Conservation (phyloP, 768 basidiomycete genomes). For the Suillus subalutaceus region DNA sequence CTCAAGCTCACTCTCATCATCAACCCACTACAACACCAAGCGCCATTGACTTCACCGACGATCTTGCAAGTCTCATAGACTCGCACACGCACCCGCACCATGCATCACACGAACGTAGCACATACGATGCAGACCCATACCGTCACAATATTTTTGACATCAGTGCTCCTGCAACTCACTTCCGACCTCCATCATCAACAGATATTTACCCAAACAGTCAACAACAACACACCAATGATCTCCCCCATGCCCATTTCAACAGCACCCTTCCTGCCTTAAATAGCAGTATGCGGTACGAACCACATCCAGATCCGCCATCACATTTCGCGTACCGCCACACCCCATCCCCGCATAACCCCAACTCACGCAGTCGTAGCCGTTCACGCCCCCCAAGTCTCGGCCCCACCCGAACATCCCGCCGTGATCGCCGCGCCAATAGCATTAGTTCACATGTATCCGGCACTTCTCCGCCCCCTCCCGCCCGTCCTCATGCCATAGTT, state of each 20-base stretch:
- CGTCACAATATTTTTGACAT: slow-evolving; percentile 68
- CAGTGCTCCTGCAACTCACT: slow-evolving; percentile 45
- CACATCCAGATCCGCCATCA: slow-evolving; percentile 38
- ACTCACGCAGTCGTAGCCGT: slow-evolving; percentile 52
- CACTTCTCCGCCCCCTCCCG: slow-evolving; percentile 44
- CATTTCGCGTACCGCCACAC: slow-evolving; percentile 28
- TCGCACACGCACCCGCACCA: slow-evolving; percentile 26
- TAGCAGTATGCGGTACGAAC: slow-evolving; percentile 54
- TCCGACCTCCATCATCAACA: slow-evolving; percentile 20
- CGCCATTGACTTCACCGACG: slow-evolving; percentile 65
- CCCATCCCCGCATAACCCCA: slow-evolving; percentile 31
- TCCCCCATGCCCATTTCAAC: slow-evolving; percentile 46
- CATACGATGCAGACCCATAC: slow-evolving; percentile 47
- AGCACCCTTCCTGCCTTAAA: slow-evolving; percentile 54
- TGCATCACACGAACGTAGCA: slow-evolving; percentile 45
- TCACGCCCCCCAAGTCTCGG: slow-evolving; percentile 43
- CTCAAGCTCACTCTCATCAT: slow-evolving; percentile 20
- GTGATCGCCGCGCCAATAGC: slow-evolving; percentile 59
- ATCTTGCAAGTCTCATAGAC: slow-evolving; percentile 63
- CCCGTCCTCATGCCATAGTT: slow-evolving; percentile 67
- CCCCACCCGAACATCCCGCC: slow-evolving; percentile 55
- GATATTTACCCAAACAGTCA: slow-evolving; percentile 28
- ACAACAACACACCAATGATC: slow-evolving; percentile 23
- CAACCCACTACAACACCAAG: slow-evolving; percentile 13
- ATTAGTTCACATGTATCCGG: slow-evolving; percentile 60